Conservation (phyloP, 805 yeast genomes). For the Saturnispora sekii region DNA sequence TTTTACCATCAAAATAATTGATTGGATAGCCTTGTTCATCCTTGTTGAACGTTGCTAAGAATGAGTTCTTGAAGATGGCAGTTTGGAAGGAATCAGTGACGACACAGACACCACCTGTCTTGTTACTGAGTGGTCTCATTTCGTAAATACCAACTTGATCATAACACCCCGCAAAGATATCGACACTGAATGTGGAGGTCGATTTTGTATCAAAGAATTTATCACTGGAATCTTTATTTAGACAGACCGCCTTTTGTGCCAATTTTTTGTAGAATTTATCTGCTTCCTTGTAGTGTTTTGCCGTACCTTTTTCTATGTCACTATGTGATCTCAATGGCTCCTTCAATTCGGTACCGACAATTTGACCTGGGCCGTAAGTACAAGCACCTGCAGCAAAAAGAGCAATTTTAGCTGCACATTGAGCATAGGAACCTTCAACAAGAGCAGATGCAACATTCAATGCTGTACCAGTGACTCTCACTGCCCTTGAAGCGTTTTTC, state of each 20-base stretch:
- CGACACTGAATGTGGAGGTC: conserved; percentile 68
- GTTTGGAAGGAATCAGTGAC: conserved; percentile 92
- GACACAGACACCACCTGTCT: conserved; percentile 84
- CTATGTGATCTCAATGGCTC: conserved; percentile 97
- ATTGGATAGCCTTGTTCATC: conserved; percentile 80
- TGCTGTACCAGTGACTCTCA: conserved; percentile 92
- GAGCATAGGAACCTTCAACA: conserved; percentile 73
- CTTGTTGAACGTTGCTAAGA: conserved; percentile 75
- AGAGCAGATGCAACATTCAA: conserved; percentile 73
- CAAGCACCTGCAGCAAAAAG: conserved; percentile 93
- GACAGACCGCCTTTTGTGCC: conserved; percentile 58
- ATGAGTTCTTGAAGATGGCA: conserved; percentile 86
- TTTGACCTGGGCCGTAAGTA: conserved; percentile 89
- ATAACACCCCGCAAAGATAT: conserved; percentile 89
- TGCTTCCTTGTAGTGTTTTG: conserved; percentile 82
- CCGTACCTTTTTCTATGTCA: conserved; percentile 86
- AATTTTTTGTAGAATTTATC: conserved; percentile 68
- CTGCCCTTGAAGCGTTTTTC: conserved; percentile 71
- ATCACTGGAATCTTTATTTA: conserved; percentile 28
- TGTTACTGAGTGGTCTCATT: conserved; percentile 77
- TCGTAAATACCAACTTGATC: conserved; percentile 94
- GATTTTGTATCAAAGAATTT: conserved; percentile 29
- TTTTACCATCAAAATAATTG: conserved; percentile 83
- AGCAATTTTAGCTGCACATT: conserved; percentile 81
- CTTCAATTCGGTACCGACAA: conserved; percentile 82